A percentile compares a stretch with the other conserved stretches of the same genome.
Evolutionary conservation across 2,329 filamentous ascomycete species (phyloP).

Genomic region (Pseudogymnoascus sp.): DNA sequence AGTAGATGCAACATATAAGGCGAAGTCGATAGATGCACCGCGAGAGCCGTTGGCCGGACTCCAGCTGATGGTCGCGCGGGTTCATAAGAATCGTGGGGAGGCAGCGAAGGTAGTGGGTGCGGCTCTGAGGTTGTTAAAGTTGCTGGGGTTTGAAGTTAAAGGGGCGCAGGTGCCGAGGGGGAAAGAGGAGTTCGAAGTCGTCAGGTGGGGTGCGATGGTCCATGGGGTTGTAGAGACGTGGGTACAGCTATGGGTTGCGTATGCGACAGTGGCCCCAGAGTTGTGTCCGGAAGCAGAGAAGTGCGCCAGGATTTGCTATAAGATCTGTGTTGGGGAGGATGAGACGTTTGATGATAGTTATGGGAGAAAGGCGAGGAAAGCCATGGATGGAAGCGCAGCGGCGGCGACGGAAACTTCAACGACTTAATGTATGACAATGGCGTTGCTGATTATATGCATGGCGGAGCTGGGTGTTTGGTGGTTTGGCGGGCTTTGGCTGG

Average conservation of each 20-base stretch:
- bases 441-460: not conserved
- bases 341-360: slow-evolving; percentile 24
- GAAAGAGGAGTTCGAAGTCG: not conserved
- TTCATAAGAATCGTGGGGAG: not conserved
- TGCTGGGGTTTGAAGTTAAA: not conserved
- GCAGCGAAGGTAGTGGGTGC: not conserved
- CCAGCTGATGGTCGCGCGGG: not conserved
- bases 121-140: not conserved
- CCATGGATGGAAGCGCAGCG: not conserved
- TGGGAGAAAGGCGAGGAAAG: slow-evolving; percentile 16
- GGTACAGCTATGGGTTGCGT: slow-evolving; percentile 23
- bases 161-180: not conserved
- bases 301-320: slow-evolving; percentile 29
- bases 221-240: slow-evolving; percentile 25
- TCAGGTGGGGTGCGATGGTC: slow-evolving; percentile 26
- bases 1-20: not conserved
- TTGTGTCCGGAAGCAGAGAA: slow-evolving; percentile 21
- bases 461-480: not conserved
- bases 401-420: not conserved
- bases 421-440: not conserved
- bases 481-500: not conserved
- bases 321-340: slow-evolving; percentile 30
- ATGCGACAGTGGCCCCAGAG: slow-evolving; percentile 18
- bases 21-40: not conserved
- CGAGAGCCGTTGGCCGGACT: not conserved